Percentiles rank a stretch among this genome's conserved stretches.
Evolutionary conservation across 257 asterid genomes (phyloP).

Genomic region (Petrea volubilis): DNA sequence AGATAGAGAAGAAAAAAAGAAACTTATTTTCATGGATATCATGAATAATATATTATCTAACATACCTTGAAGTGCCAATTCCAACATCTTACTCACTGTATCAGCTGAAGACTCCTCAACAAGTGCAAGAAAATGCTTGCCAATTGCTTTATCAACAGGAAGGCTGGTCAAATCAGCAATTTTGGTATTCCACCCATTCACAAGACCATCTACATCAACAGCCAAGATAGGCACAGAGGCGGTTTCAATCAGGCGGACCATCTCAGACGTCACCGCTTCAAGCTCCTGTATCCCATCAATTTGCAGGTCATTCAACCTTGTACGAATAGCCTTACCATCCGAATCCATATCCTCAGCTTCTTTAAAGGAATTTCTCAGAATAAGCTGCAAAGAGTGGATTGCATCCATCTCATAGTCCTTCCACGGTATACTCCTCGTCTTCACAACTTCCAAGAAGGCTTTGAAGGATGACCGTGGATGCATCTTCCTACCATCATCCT

Average conservation of each 20-base stretch:
- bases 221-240: conserved; percentile 93
- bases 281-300: conserved; percentile 86
- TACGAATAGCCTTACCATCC: conserved; percentile 48
- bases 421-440: conserved; percentile 82
- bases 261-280: conserved; percentile 86
- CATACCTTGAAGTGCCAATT: conserved; percentile 74
- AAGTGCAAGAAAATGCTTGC: conserved; percentile 67
- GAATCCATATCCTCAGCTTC: conserved; percentile 43
- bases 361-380: conserved; percentile 70
- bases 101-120: conserved; percentile 83
- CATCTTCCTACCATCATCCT: conserved; percentile 85
- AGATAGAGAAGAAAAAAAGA: not conserved
- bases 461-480: conserved; percentile 90
- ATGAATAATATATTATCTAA: not conserved
- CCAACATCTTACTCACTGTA: conserved; percentile 71
- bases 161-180: conserved; percentile 83
- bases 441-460: conserved; percentile 89
- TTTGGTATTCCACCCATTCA: conserved; percentile 93
- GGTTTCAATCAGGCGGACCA: conserved; percentile 91
- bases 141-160: conserved; percentile 76
- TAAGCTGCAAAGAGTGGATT: conserved; percentile 91
- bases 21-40: not conserved
- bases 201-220: conserved; percentile 76
- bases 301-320: conserved; percentile 68
- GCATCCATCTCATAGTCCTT: conserved; percentile 96